Evolutionary conservation across 345 rosid species (phyloP).

Genomic region (Eutrema yunnanense): DNA sequence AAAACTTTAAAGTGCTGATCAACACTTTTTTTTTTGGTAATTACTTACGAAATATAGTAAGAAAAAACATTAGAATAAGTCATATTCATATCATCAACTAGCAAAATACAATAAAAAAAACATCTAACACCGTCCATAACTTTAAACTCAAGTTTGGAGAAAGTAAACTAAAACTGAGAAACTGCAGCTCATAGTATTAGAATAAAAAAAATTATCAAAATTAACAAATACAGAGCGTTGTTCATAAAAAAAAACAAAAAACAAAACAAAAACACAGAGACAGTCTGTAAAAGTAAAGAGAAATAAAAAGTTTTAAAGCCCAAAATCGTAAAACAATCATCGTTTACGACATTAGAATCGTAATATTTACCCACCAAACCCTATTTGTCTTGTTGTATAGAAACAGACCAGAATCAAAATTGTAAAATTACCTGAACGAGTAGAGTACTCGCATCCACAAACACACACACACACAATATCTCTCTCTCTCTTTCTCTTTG

Average conservation of each 20-base stretch:
- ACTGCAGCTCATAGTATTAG: neutral
- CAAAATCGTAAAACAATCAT: constrained; percentile 3
- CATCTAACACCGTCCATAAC: neutral
- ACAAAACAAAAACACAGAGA: neutral
- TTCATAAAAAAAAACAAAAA: too few relatives aligned
- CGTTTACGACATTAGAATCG: neutral
- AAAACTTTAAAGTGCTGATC: neutral
- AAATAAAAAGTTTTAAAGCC: neutral
- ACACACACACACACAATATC: neutral
- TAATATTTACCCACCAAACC: constrained; percentile 26
- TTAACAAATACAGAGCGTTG: neutral
- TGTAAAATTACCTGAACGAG: constrained; percentile 14
- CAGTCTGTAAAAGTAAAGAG: neutral
- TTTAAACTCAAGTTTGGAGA: neutral
- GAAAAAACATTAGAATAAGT: neutral
- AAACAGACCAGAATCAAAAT: constrained; percentile 9
- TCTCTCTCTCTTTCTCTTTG: neutral
- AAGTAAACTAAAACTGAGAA: neutral
- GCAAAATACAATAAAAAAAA: neutral
- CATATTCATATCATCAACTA: neutral
- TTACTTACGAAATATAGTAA: neutral
- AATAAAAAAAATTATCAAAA: neutral
- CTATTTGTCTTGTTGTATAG: neutral
- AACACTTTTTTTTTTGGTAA: neutral
- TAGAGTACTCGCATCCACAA: constrained; percentile 3